These are phyloP conservation scores for Irpex lacteus DNA, from an alignment of 1,284 basidiomycete species.

Conservation along the genomic window DNA sequence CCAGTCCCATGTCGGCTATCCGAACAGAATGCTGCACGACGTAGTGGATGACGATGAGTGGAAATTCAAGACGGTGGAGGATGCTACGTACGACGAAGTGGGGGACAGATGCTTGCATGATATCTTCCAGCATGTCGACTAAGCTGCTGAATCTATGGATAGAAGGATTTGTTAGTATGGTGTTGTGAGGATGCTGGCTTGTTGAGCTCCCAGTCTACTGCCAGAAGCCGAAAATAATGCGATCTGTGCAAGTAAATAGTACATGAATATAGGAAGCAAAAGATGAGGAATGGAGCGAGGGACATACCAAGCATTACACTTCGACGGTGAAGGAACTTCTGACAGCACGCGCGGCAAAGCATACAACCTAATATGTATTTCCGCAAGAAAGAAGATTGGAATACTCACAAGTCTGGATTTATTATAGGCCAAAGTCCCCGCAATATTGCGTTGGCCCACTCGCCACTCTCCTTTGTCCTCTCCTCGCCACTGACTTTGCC, in stretches of 20 bases:
- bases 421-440: constrained; percentile 37
- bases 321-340: neutral
- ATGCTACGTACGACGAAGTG: constrained; percentile 30
- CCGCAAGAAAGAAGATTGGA: neutral
- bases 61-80: neutral
- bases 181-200: neutral
- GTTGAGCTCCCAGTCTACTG: too few species aligned
- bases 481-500: constrained; percentile 29
- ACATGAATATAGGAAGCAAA: neutral
- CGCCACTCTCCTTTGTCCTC: constrained; percentile 35
- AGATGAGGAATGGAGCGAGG: too few species aligned
- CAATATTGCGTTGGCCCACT: constrained; percentile 37
- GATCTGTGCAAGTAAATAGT: neutral
- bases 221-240: too few species aligned
- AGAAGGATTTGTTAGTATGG: neutral
- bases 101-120: constrained; percentile 40
- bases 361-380: neutral
- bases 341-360: neutral
- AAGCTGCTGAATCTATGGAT: constrained; percentile 28
- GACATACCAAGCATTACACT: too few species aligned
- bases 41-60: neutral
- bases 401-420: constrained; percentile 32
- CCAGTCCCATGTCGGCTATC: constrained; percentile 33
- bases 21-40: constrained; percentile 33
- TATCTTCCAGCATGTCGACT: constrained; percentile 39